These are phyloP conservation scores for Calonectria hongkongensis DNA, from an alignment of 2,329 filamentous ascomycete genomes.

Conservation along the genomic window DNA sequence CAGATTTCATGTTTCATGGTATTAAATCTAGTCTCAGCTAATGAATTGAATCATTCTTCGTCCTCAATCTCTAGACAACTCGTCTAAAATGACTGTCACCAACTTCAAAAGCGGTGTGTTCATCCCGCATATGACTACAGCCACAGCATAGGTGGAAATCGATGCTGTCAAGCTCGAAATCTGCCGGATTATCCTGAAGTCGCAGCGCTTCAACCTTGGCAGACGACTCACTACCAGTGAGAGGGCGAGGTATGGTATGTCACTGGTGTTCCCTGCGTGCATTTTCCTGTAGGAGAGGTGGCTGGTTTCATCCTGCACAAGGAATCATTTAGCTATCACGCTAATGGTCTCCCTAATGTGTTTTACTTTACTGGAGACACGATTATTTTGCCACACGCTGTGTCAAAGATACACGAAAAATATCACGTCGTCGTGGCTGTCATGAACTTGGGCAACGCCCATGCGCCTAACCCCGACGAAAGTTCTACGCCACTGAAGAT, in stretches of 20 bases:
- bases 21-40: too few species aligned
- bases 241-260: background rate
- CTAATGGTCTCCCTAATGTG: background rate
- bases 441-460: background rate
- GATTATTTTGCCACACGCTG: background rate
- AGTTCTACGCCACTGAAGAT: background rate
- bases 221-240: background rate
- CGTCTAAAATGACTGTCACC: too few species aligned
- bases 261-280: background rate
- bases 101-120: background rate
- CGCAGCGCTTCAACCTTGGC: background rate
- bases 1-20: too few species aligned
- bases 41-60: too few species aligned
- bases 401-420: background rate
- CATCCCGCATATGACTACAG: background rate
- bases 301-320: background rate
- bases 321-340: background rate
- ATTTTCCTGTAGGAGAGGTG: background rate
- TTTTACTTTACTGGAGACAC: background rate
- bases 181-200: background rate
- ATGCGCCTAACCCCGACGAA: background rate
- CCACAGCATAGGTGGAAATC: background rate
- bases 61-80: too few species aligned
- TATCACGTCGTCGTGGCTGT: background rate
- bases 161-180: background rate